Conservation (phyloP, 805 yeast genomes). For the Scheffersomyces lignosus region DNA sequence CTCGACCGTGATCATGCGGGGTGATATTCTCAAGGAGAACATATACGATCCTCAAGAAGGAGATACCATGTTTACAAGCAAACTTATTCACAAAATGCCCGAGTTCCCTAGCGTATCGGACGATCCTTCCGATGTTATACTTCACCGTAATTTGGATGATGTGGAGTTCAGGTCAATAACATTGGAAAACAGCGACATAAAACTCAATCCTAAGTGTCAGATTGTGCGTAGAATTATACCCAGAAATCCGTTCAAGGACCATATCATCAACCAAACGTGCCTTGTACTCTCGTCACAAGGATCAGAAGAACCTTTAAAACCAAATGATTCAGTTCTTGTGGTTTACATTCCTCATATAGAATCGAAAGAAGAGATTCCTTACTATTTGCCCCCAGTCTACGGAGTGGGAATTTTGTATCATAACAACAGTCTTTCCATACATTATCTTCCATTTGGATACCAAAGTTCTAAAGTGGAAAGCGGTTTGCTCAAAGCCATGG, state of each 20-base stretch:
- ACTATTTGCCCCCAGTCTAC: constrained; percentile 81
- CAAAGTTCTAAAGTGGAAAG: constrained; percentile 6
- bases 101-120: constrained; percentile 30
- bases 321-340: constrained; percentile 49
- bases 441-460: constrained; percentile 63
- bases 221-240: constrained; percentile 88
- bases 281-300: constrained; percentile 39
- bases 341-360: constrained; percentile 78
- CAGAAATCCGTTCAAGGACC: constrained; percentile 84
- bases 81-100: constrained; percentile 27
- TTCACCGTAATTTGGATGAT: constrained; percentile 37
- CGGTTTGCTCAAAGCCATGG: constrained; percentile 24
- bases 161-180: constrained; percentile 30
- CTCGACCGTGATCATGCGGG: constrained; percentile 86
- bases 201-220: constrained; percentile 41
- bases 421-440: constrained; percentile 57
- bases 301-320: constrained; percentile 10
- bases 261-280: constrained; percentile 83
- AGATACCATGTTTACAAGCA: constrained; percentile 26
- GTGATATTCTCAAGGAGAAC: constrained; percentile 68
- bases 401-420: constrained; percentile 71
- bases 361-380: constrained; percentile 65
- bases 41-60: constrained; percentile 38
- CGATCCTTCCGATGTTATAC: constrained; percentile 17
- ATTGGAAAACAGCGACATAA: constrained; percentile 16